Evolutionary conservation across 2,329 filamentous ascomycete species (phyloP).

Genomic region (Colletotrichum horii): DNA sequence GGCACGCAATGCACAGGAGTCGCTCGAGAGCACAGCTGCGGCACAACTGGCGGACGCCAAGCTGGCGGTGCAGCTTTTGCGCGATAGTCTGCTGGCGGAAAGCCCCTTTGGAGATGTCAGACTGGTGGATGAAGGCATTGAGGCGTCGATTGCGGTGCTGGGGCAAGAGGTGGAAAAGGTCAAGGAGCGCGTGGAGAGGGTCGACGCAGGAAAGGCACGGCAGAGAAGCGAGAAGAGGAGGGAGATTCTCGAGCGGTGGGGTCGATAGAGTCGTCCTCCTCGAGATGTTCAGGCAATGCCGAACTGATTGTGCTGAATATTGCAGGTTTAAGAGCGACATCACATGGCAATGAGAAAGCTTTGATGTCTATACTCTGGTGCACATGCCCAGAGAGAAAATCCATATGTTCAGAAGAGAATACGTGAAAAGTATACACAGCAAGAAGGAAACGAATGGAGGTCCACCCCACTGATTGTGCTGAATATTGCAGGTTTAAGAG

Average conservation of each 20-base stretch:
- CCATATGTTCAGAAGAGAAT: too few species aligned
- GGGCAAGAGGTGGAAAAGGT: conserved; percentile 49
- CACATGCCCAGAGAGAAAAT: too few species aligned
- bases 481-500: neutral
- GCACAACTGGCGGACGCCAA: conserved; percentile 52
- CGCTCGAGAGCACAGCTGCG: conserved; percentile 50
- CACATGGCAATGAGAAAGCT: too few species aligned
- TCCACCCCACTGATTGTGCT: neutral
- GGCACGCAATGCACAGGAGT: conserved; percentile 49
- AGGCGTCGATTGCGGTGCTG: conserved; percentile 53
- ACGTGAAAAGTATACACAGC: too few species aligned
- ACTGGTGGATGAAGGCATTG: conserved; percentile 58
- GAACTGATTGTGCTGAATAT: neutral
- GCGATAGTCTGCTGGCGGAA: conserved; percentile 59
- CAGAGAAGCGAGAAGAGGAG: conserved; percentile 52
- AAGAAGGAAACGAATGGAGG: too few species aligned
- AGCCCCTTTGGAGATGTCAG: conserved; percentile 50
- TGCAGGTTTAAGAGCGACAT: neutral
- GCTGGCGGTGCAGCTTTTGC: conserved; percentile 52
- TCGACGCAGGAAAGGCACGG: conserved; percentile 40
- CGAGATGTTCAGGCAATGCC: neutral
- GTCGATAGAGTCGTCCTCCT: neutral
- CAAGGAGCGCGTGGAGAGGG: conserved; percentile 39
- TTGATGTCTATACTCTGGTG: too few species aligned
- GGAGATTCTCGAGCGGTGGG: conserved; percentile 53